Percentiles rank a stretch among this genome's conserved stretches.
phyloP scores from a whole-genome alignment of 768 basidiomycete species.

The Tremella mesenterica region DNA sequence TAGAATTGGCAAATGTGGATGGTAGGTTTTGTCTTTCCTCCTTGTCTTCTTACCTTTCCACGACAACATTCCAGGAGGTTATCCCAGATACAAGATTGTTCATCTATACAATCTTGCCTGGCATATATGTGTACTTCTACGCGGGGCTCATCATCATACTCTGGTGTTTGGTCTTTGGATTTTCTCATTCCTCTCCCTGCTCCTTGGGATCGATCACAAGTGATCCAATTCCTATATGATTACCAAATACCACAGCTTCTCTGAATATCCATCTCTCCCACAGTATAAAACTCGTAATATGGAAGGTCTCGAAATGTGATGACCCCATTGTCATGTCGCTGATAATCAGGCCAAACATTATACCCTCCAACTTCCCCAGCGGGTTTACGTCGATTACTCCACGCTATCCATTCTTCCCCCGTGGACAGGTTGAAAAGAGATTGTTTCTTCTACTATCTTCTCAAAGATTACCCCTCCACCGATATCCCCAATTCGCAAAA shows the following conservation, averaged over 20 bases:
- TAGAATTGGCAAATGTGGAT: constrained; percentile 24
- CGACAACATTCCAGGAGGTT: background rate
- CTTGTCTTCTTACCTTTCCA: background rate
- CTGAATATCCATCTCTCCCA: no score
- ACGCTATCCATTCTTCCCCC: constrained; percentile 17
- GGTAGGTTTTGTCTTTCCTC: constrained; percentile 13
- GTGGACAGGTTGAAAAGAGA: constrained; percentile 33
- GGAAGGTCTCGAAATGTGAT: no score
- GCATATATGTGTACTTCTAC: no score
- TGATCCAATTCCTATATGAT: no score
- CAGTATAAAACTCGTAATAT: no score
- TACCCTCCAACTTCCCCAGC: constrained; percentile 34
- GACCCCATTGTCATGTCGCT: no score
- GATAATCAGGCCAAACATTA: constrained; percentile 11
- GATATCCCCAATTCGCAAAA: background rate
- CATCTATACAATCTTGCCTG: no score
- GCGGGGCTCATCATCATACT: no score
- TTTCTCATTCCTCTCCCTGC: background rate
- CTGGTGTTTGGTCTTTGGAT: no score
- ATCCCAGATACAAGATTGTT: background rate
- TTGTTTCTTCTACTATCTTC: constrained; percentile 35
- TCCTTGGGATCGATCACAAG: background rate
- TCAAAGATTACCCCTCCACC: constrained; percentile 17
- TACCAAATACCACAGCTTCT: no score
- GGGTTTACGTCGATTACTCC: constrained; percentile 20